Percentiles rank a stretch among this genome's conserved stretches.
These are phyloP conservation scores for Candida saitoana DNA, from an alignment of 805 yeast genomes.

Conservation along the genomic window DNA sequence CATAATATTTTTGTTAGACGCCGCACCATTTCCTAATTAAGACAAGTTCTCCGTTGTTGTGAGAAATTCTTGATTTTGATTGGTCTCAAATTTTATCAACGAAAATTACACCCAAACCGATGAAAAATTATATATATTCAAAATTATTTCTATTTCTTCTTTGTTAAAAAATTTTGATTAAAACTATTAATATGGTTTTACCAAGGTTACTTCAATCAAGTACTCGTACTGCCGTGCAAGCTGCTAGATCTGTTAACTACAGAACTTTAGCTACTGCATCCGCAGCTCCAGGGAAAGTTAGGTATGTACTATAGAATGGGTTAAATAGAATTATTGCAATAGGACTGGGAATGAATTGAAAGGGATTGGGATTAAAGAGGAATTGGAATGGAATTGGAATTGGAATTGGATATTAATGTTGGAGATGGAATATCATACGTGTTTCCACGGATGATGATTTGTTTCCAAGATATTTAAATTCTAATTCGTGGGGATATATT, in stretches of 20 bases:
- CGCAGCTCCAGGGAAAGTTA: slow-evolving; percentile 75
- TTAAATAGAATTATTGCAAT: no score
- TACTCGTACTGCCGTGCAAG: slow-evolving; percentile 84
- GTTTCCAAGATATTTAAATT: no score
- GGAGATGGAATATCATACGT: no score
- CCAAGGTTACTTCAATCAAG: slow-evolving; percentile 49
- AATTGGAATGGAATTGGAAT: no score
- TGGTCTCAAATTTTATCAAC: not conserved
- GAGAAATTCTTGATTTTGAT: not conserved
- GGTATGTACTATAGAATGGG: slow-evolving; percentile 50
- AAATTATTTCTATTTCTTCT: slow-evolving; percentile 3
- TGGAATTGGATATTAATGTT: no score
- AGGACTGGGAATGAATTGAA: no score
- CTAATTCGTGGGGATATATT: no score
- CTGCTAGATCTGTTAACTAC: slow-evolving; percentile 79
- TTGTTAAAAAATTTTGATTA: not conserved
- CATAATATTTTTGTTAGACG: no score
- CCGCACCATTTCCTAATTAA: not conserved
- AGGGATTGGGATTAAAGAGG: no score
- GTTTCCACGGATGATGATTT: no score
- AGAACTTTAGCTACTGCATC: slow-evolving; percentile 79
- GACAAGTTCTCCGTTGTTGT: not conserved
- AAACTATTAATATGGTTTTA: slow-evolving; percentile 45
- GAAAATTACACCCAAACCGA: not conserved
- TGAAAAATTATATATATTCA: slow-evolving; percentile 4